Evolutionary conservation across 192 early-diverging fungal species (phyloP), one percentile per base, ranked within the genome.

Genomic region (Podila horticola): DNA sequence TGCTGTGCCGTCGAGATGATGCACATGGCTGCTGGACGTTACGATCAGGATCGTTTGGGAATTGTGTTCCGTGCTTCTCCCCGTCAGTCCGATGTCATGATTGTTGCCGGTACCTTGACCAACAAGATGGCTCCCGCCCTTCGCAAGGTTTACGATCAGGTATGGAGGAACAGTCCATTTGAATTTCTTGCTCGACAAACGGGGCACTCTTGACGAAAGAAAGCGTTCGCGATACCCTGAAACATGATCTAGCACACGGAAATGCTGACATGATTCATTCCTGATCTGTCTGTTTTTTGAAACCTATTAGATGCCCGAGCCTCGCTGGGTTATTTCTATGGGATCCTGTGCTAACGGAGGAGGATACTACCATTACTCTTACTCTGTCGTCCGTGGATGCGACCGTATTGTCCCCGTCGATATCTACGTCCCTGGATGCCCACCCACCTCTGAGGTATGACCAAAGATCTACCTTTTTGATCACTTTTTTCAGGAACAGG

Each of bases 311-410:
- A 97, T 99, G 95, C 96, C 97, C 34, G 95, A 97, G 84, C 97
- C 97, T 61, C 93, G 96, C 63, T 99, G 97, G 97, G 97, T 99
- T 22, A 96, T 99, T 65, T 97, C 96, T n/a, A 99, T 99, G 97
- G 97, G 97, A 49, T 94, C 92, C 64, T 99, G 93, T 68, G 96
- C 97, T 38, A 97, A 97, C 83, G 96, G 96, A 73, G 97, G 97
- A 69, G 97, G 97, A 62, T 99, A 99, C 89, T 99, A 99, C 86
- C 97, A 99, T 87, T 99, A 99, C 89, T 95, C 93, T 57, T 97
- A 97, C 84, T 90, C 94, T 69, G 96, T 97, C 55, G 97, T 98
- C 52, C 91, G 97, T 61, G 82, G 97, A 72, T 99, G 97, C 82
- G 97, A 99, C 71, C 91, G 97, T 22, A 92, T 99, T 83, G 94